phyloP scores from a whole-genome alignment of 2,329 filamentous ascomycete genomes.

The Camillea tinctor region DNA sequence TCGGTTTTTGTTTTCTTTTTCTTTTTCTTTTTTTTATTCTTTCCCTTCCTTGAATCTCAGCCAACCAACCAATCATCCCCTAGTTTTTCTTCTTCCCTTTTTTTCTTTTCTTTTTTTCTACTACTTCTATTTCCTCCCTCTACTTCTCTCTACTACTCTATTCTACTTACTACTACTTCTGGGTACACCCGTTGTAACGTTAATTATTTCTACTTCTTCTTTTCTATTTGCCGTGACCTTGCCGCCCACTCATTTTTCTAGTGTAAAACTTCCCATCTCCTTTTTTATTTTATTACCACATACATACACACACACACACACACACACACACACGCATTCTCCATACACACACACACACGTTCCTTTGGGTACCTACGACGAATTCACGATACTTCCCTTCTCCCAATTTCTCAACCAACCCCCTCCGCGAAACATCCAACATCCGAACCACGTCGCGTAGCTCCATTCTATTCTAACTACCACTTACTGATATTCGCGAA shows the following conservation, averaged over 20 bases:
- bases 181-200: background rate
- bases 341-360: background rate
- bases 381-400: background rate
- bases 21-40: constrained; percentile 4
- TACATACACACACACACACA: background rate
- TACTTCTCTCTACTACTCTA: constrained; percentile 2
- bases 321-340: too few relatives aligned
- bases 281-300: background rate
- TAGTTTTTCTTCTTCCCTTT: background rate
- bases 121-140: background rate
- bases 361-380: background rate
- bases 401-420: too few relatives aligned
- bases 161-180: constrained; percentile 9
- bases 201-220: background rate
- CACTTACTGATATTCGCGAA: background rate
- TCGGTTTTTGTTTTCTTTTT: background rate
- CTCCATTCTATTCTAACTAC: background rate
- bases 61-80: too few relatives aligned
- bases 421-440: too few relatives aligned
- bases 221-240: background rate
- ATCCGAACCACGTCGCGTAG: background rate
- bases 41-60: background rate
- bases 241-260: background rate
- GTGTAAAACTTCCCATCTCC: background rate
- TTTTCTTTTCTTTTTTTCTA: constrained; percentile 5